phyloP scores from a whole-genome alignment of 805 yeast species.

The Candida maris region DNA sequence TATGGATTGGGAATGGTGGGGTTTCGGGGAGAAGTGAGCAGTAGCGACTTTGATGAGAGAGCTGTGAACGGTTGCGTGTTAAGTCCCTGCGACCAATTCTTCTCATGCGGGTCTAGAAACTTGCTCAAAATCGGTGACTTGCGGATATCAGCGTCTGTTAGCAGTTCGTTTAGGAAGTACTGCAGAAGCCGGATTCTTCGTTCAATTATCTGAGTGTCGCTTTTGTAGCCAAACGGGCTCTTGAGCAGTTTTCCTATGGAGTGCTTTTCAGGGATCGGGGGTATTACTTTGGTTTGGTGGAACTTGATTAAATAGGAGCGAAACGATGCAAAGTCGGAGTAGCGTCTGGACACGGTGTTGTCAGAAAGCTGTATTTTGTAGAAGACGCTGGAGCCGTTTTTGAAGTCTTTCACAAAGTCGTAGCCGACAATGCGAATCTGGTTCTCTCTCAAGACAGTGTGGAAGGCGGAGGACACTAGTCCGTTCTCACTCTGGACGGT shows the following conservation, averaged over 20 bases:
- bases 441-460: neutral
- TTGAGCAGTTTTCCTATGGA: conserved; percentile 37
- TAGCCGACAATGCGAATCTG: conserved; percentile 10
- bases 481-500: neutral
- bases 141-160: conserved; percentile 32
- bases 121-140: conserved; percentile 39
- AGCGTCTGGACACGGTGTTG: conserved; percentile 59
- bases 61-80: conserved; percentile 36
- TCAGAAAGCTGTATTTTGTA: conserved; percentile 24
- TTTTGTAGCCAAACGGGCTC: conserved; percentile 31
- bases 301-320: conserved; percentile 65
- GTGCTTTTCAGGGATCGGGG: conserved; percentile 93
- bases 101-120: conserved; percentile 50
- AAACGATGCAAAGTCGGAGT: conserved; percentile 86
- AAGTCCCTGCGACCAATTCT: conserved; percentile 48
- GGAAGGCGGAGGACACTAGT: neutral
- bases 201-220: conserved; percentile 37
- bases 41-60: conserved; percentile 43
- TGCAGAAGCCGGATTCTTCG: conserved; percentile 45
- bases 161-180: conserved; percentile 40
- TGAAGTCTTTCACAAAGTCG: conserved; percentile 24
- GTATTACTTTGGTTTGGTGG: conserved; percentile 83
- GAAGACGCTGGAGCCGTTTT: conserved; percentile 29
- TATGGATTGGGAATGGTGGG: conserved; percentile 54
- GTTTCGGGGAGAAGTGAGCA: conserved; percentile 47